Evolutionary conservation across 306 rosid genomes (phyloP).

Genomic region (Canavalia gladiata): DNA sequence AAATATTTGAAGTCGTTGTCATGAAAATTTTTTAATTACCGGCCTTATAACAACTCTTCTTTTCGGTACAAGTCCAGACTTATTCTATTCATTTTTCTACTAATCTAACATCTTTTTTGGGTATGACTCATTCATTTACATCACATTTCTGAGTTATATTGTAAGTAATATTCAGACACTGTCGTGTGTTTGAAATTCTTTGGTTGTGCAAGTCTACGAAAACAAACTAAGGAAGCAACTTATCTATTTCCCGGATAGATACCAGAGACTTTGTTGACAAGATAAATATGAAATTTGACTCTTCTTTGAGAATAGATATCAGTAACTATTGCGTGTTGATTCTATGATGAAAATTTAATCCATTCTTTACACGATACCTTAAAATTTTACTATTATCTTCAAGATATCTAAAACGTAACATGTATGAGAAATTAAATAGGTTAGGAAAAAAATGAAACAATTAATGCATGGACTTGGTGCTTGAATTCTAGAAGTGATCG

Average conservation of each 20-base stretch:
- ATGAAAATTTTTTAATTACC: conserved; percentile 2
- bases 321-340: neutral
- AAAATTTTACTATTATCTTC: neutral
- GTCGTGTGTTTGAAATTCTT: neutral
- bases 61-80: conserved; percentile 15
- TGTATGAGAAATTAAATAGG: neutral
- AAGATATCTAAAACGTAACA: neutral
- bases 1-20: conserved; percentile 38
- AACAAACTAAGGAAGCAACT: neutral
- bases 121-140: neutral
- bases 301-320: neutral
- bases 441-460: neutral
- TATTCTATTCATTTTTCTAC: conserved; percentile 1
- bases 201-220: neutral
- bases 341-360: neutral
- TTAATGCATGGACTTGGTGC: neutral
- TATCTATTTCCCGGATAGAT: neutral
- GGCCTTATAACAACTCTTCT: conserved; percentile 24
- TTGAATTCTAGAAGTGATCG: neutral
- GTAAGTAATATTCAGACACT: neutral
- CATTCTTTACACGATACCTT: neutral
- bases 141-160: neutral
- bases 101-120: neutral
- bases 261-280: neutral
- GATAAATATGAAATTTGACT: neutral